A percentile compares a stretch with the other conserved stretches of the same genome.
Evolutionary conservation across 106 monocot species (phyloP).

Genomic region (Phalaenopsis equestris): DNA sequence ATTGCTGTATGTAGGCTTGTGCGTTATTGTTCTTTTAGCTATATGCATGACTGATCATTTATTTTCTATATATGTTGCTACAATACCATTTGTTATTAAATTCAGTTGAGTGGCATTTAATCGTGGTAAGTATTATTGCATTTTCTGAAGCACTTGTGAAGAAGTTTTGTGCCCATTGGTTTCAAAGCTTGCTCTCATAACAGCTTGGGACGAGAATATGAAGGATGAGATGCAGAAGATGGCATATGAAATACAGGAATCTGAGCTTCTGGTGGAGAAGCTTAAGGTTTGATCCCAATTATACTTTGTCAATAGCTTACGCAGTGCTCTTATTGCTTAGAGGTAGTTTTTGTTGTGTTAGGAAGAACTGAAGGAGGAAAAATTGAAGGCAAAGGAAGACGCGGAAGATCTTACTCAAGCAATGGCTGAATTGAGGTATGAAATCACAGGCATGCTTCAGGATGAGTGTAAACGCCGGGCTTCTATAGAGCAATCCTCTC

Average conservation of each 20-base stretch:
- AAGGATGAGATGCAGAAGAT: conserved; percentile 56
- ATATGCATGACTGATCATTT: background rate
- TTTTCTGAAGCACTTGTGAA: conserved; percentile 52
- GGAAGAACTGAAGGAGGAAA: conserved; percentile 74
- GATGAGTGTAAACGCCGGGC: conserved; percentile 83
- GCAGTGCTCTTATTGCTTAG: background rate
- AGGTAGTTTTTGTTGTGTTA: conserved; percentile 16
- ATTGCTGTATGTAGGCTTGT: background rate
- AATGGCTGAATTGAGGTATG: conserved; percentile 94
- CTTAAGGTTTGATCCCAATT: conserved; percentile 54
- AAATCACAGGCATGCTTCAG: conserved; percentile 75
- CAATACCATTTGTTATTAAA: background rate
- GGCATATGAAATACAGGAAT: conserved; percentile 54
- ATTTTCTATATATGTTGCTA: background rate
- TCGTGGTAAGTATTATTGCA: conserved; percentile 3
- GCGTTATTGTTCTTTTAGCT: background rate
- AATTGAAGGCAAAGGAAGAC: conserved; percentile 80
- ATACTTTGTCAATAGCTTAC: background rate
- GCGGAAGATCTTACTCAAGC: conserved; percentile 86
- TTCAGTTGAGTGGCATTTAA: background rate
- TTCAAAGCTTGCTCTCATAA: conserved; percentile 33
- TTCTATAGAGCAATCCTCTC: conserved; percentile 66
- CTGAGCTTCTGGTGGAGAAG: conserved; percentile 43
- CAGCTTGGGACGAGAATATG: conserved; percentile 25
- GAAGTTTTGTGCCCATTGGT: conserved; percentile 33